Conservation (phyloP, 495 filamentous ascomycete species). For the Penicillium lividum region DNA sequence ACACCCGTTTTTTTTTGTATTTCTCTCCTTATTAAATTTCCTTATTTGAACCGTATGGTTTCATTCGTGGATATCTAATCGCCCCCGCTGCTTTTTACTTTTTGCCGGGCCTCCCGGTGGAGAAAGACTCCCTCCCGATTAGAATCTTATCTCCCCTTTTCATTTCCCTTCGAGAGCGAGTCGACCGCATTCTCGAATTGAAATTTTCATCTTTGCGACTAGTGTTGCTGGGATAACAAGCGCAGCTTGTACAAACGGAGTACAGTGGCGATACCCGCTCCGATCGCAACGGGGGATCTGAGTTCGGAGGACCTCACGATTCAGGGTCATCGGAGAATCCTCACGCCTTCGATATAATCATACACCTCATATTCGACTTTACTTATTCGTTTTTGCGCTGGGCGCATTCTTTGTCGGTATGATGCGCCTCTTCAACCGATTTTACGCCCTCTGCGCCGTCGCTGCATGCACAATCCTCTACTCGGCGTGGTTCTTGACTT, state of each 20-base stretch:
- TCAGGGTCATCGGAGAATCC: neutral
- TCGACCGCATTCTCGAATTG: neutral
- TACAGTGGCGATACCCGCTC: neutral
- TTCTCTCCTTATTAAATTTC: too few species aligned
- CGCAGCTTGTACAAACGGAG: neutral
- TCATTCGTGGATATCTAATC: neutral
- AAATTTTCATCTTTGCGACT: neutral
- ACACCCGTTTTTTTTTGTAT: neutral
- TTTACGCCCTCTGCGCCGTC: conserved; percentile 36
- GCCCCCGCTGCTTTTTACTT: conserved; percentile 9
- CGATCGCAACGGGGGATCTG: neutral
- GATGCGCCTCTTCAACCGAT: conserved; percentile 37
- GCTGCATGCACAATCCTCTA: conserved; percentile 36
- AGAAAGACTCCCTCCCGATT: neutral
- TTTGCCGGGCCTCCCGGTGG: conserved; percentile 19
- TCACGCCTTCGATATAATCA: neutral
- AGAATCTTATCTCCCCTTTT: conserved; percentile 6
- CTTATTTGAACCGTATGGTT: too few species aligned
- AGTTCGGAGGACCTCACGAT: neutral
- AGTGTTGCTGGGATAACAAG: neutral
- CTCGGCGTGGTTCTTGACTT: conserved; percentile 36
- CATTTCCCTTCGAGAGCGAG: conserved; percentile 3
- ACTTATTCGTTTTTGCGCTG: neutral
- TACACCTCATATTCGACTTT: neutral
- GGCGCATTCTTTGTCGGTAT: conserved; percentile 4